These are phyloP conservation scores for Panellus pusillus DNA, from an alignment of 768 basidiomycete species.

Conservation along the genomic window DNA sequence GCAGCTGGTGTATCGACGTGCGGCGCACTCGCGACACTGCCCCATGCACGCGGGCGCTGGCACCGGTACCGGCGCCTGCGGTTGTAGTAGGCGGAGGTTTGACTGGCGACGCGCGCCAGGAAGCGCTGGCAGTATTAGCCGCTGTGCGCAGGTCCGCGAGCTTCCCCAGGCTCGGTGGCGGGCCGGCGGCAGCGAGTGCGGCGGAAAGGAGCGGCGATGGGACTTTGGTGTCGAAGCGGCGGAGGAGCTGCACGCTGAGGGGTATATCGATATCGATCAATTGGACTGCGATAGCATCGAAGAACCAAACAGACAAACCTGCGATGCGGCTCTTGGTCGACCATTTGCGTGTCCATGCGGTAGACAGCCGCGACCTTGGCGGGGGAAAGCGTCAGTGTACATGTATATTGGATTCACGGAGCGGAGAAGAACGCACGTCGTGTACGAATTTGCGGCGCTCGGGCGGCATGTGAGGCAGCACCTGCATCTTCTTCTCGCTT, in stretches of 20 bases:
- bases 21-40: neutral
- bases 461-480: constrained; percentile 79
- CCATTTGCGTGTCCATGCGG: constrained; percentile 79
- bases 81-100: neutral
- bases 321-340: constrained; percentile 89
- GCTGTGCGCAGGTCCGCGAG: constrained; percentile 51
- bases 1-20: neutral
- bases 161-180: constrained; percentile 53
- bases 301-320: constrained; percentile 36
- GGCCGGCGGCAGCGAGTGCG: constrained; percentile 30
- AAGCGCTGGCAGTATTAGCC: constrained; percentile 19
- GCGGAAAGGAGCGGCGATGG: constrained; percentile 71
- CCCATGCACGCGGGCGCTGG: constrained; percentile 12
- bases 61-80: neutral
- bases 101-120: constrained; percentile 20
- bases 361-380: constrained; percentile 73
- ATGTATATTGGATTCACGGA: constrained; percentile 1
- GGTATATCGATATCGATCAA: neutral
- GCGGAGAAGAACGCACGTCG: constrained; percentile 47
- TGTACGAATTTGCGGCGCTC: constrained; percentile 83
- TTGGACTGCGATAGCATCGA: neutral
- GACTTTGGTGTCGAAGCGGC: constrained; percentile 79
- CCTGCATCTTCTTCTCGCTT: constrained; percentile 66
- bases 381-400: constrained; percentile 5
- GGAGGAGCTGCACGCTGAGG: constrained; percentile 72